A percentile compares a stretch with the other conserved stretches of the same genome.
These are phyloP conservation scores for Xylaria sp. DNA, from an alignment of 2,329 filamentous ascomycete species.

Conservation along the genomic window DNA sequence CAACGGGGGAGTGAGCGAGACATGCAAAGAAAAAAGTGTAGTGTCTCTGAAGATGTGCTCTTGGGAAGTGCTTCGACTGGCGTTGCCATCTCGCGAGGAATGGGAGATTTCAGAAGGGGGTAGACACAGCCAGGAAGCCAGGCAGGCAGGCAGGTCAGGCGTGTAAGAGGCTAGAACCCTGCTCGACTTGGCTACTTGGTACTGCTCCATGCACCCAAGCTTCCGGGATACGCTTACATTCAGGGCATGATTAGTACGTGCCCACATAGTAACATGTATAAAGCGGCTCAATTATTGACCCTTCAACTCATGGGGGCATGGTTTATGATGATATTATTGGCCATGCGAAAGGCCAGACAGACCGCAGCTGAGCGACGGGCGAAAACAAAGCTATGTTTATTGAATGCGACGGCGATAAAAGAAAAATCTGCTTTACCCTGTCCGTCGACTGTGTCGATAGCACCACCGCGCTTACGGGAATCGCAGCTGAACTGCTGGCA, in stretches of 20 bases:
- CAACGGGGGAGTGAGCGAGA: conserved; percentile 1
- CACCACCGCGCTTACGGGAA: conserved; percentile 16
- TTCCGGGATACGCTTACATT: conserved; percentile 35
- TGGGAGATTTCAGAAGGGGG: conserved; percentile 14
- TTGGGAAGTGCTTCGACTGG: conserved; percentile 12
- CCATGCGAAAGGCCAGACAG: neutral
- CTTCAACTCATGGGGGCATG: conserved; percentile 7
- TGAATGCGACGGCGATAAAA: neutral
- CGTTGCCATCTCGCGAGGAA: conserved; percentile 10
- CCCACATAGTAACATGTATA: conserved; percentile 27
- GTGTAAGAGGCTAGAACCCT: conserved; percentile 36
- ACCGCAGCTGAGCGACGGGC: neutral
- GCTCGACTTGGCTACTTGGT: conserved; percentile 28
- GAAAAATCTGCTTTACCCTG: conserved; percentile 1
- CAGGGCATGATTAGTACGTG: conserved; percentile 19
- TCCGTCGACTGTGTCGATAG: conserved; percentile 20
- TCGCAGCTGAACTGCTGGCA: conserved; percentile 23
- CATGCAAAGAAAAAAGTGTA: conserved; percentile 12
- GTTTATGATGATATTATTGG: conserved; percentile 4
- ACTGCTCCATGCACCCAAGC: conserved; percentile 38
- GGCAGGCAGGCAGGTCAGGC: conserved; percentile 4
- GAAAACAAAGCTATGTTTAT: neutral
- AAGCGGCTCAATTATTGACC: conserved; percentile 27
- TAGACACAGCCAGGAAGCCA: conserved; percentile 3
- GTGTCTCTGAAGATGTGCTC: conserved; percentile 14